phyloP scores from a whole-genome alignment of 495 filamentous ascomycete species.

The Hyaloscypha finlandica region DNA sequence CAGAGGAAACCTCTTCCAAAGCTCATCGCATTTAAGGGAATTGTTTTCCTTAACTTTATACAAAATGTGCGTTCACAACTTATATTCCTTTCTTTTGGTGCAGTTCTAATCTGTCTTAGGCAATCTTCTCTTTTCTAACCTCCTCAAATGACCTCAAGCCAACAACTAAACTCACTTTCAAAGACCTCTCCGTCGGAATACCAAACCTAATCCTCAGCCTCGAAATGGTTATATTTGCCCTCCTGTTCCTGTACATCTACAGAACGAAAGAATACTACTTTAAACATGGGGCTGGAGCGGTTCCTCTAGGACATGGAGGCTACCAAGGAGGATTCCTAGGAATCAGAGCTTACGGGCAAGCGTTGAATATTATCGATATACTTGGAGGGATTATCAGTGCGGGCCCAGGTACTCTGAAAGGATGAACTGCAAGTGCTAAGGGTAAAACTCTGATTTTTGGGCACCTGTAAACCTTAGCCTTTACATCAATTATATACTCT shows the following conservation, averaged over 20 bases:
- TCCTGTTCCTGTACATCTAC: slow-evolving; percentile 80
- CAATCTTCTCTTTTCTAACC: slow-evolving; percentile 29
- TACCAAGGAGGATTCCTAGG: slow-evolving; percentile 16
- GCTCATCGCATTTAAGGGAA: slow-evolving; percentile 35
- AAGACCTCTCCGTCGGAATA: slow-evolving; percentile 70
- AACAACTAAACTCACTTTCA: slow-evolving; percentile 70
- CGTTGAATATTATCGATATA: slow-evolving; percentile 13
- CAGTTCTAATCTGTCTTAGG: slow-evolving; percentile 12
- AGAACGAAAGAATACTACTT: slow-evolving; percentile 65
- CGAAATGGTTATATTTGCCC: slow-evolving; percentile 80
- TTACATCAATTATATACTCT: too few relatives aligned
- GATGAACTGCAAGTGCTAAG: too few relatives aligned
- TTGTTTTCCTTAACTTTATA: slow-evolving; percentile 33
- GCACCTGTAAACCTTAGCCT: too few relatives aligned
- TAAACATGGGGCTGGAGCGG: slow-evolving; percentile 29
- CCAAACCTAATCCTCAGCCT: slow-evolving; percentile 75
- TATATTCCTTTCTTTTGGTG: not conserved
- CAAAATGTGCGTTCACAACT: slow-evolving; percentile 28
- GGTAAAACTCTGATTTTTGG: too few relatives aligned
- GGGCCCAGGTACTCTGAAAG: not conserved
- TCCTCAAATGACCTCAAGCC: slow-evolving; percentile 48
- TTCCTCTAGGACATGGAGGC: slow-evolving; percentile 13
- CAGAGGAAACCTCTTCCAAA: slow-evolving; percentile 27
- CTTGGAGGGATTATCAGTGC: slow-evolving; percentile 4
- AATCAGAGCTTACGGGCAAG: slow-evolving; percentile 9